Evolutionary conservation across 2,329 filamentous ascomycete species (phyloP).

Genomic region (Aspergillus candidus): DNA sequence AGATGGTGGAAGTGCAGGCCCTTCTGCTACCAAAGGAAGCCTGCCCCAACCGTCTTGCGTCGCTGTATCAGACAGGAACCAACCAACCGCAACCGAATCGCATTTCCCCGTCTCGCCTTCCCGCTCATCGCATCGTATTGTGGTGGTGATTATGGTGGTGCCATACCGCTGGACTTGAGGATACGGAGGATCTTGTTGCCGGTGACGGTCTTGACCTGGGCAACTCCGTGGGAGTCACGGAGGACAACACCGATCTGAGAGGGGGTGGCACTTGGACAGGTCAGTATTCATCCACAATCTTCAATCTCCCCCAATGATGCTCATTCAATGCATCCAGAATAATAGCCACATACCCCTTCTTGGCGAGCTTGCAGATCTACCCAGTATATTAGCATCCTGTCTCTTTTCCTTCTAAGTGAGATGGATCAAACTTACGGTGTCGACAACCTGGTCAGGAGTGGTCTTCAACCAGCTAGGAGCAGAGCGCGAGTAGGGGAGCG

Average conservation of each 20-base stretch:
- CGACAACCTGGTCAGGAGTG: conserved; percentile 95
- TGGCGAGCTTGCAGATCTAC: conserved; percentile 97
- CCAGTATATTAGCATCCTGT: no score
- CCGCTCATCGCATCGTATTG: conserved; percentile 17
- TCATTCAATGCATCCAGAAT: neutral
- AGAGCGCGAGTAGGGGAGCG: conserved; percentile 93
- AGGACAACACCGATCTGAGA: conserved; percentile 99
- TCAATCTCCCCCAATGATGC: no score
- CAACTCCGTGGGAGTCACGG: conserved; percentile 95
- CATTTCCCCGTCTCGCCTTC: conserved; percentile 7
- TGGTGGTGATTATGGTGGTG: conserved; percentile 18
- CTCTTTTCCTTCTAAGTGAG: no score
- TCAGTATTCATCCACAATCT: neutral
- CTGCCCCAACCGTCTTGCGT: no score
- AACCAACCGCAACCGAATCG: neutral
- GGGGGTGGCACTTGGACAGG: conserved; percentile 64
- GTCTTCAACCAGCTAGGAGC: conserved; percentile 96
- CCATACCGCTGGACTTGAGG: conserved; percentile 92
- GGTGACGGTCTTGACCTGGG: conserved; percentile 95
- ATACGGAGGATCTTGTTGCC: conserved; percentile 99
- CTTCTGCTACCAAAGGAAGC: no score
- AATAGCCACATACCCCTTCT: conserved; percentile 58
- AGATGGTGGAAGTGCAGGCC: no score
- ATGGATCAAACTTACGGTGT: conserved; percentile 35
- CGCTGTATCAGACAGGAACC: no score